phyloP scores from a whole-genome alignment of 2,329 filamentous ascomycete genomes.

The Aspergillus tanneri region DNA sequence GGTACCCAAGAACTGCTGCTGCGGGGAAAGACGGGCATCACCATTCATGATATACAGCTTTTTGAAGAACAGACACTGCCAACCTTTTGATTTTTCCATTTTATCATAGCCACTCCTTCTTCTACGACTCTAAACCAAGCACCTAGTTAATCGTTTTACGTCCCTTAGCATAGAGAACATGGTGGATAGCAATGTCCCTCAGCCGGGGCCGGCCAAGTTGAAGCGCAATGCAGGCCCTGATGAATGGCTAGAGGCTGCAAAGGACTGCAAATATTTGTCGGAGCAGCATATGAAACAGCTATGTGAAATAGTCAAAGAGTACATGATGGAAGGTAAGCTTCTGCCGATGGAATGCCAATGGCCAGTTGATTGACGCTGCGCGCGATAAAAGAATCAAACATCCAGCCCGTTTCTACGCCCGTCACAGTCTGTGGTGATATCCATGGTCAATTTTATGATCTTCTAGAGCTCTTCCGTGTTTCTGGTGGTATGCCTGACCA shows the following conservation, averaged over 20 bases:
- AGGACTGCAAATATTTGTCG: slow-evolving; percentile 94
- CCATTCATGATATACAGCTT: too few relatives aligned
- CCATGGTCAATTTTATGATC: slow-evolving; percentile 97
- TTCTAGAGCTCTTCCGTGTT: slow-evolving; percentile 94
- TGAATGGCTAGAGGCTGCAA: slow-evolving; percentile 95
- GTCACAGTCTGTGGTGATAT: slow-evolving; percentile 98
- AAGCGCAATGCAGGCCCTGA: slow-evolving; percentile 81
- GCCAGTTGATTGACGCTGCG: slow-evolving; percentile 14
- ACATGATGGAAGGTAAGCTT: slow-evolving; percentile 84
- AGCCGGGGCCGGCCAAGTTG: slow-evolving; percentile 85
- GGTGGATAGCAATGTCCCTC: slow-evolving; percentile 65
- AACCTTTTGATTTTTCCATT: not conserved
- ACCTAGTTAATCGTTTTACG: not conserved
- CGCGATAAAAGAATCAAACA: slow-evolving; percentile 76
- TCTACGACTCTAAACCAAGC: not conserved
- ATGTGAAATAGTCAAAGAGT: slow-evolving; percentile 98
- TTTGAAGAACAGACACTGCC: too few relatives aligned
- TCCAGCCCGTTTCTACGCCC: slow-evolving; percentile 93
- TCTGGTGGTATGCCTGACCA: slow-evolving; percentile 95
- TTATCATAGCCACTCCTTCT: not conserved
- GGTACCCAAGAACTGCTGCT: not conserved
- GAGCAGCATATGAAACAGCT: slow-evolving; percentile 98
- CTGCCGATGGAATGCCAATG: not conserved
- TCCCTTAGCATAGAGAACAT: slow-evolving; percentile 25
- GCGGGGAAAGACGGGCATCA: not conserved